Base-by-base conservation (phyloP, 768 basidiomycete genomes). In the Postia placenta region DNA sequence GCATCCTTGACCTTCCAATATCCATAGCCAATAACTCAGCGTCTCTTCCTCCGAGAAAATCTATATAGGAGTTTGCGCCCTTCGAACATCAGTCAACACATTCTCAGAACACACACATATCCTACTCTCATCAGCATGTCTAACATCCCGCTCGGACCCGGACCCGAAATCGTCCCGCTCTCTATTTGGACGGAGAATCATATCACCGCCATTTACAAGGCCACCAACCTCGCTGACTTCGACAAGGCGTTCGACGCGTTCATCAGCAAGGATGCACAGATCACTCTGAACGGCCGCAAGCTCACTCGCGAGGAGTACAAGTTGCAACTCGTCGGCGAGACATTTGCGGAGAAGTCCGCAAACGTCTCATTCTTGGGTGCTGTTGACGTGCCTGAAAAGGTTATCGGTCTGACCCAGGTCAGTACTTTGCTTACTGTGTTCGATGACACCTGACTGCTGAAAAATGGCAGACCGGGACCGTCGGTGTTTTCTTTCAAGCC, bases 231-330 rank as follows among this genome's bases (percentile, higher is more conserved):
- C n/a, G 50, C 50, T 0, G 66, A 60, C 15, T 73, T 76, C 51
- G 49, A 68, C 40, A 24, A 49, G 17, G 66, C 69, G 0, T 74
- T 78, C 60, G 68, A 76, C 30, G 58, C 50, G 1, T 72, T 74
- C 49, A 59, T 79, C 49, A 64, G 70, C 7, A 27, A 59, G 28
- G 23, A 70, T n/a, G 67, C 64, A 17, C 58, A 51, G 1, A 60
- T 76, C 49, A 66, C 61, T 2, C 57, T 78, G 48, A 79, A 79
- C 52, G 75, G 72, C 15, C 58, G 62, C 24, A 22, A 58, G 15
- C 24, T 70, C 24, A 63, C 70, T 17, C 71, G 71, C 17, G 65
- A 66, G 0, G 63, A 68, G 25, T 78, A 75, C 63, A 67, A 70
- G 56, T 39, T 60, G 39, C 63, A 65, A 42, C 53, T 78, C 27